Conservation (phyloP, 495 filamentous ascomycete genomes). For the Penicillium pulvis region DNA sequence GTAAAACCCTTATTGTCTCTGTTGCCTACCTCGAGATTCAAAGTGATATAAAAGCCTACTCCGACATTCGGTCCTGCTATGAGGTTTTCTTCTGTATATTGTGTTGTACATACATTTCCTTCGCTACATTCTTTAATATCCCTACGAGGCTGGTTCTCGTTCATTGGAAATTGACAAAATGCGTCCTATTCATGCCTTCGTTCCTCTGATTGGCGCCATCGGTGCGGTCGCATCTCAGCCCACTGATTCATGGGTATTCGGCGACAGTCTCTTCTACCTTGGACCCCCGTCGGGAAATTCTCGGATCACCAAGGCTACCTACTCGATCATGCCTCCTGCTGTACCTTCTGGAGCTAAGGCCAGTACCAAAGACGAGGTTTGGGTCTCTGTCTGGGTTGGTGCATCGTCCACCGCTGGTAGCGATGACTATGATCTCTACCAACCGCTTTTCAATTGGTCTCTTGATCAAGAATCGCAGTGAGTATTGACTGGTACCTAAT, state of each 20-base stretch:
- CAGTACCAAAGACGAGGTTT: constrained; percentile 15
- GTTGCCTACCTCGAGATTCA: background rate
- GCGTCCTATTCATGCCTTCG: constrained; percentile 12
- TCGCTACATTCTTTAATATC: background rate
- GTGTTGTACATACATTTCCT: background rate
- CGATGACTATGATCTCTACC: constrained; percentile 16
- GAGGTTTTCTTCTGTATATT: background rate
- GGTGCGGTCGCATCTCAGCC: constrained; percentile 14
- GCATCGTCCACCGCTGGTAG: constrained; percentile 13
- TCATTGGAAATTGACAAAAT: constrained; percentile 4
- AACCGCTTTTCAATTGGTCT: constrained; percentile 26
- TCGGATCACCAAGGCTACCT: constrained; percentile 25
- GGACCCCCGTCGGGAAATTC: constrained; percentile 17
- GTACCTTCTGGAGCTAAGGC: constrained; percentile 10
- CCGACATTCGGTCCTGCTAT: background rate
- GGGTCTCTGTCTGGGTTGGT: constrained; percentile 25
- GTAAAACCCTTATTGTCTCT: background rate
- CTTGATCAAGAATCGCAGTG: constrained; percentile 25
- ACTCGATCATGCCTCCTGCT: constrained; percentile 19
- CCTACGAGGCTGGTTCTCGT: background rate
- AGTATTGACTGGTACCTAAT: background rate
- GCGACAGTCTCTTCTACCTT: constrained; percentile 21
- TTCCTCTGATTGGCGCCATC: constrained; percentile 15
- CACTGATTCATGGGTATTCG: constrained; percentile 21
- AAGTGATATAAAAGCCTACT: background rate